These are phyloP conservation scores for Acacia pycnantha DNA, from an alignment of 331 rosid genomes.

Conservation along the genomic window DNA sequence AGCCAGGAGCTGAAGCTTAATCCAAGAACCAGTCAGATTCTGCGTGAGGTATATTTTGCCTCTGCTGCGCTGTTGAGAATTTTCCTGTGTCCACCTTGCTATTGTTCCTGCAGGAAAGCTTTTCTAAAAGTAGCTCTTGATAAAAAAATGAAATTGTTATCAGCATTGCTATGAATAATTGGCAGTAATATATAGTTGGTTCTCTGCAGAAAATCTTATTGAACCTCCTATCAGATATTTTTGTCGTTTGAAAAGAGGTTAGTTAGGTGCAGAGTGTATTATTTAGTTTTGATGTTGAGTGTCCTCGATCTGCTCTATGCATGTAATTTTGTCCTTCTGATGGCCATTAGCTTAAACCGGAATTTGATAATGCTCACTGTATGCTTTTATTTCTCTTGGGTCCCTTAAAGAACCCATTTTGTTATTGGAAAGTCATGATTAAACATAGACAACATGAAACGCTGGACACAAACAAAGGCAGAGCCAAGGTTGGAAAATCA, in stretches of 20 bases:
- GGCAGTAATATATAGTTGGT: slow-evolving; percentile 4
- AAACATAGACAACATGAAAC: not conserved
- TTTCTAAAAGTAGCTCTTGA: not conserved
- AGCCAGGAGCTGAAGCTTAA: slow-evolving; percentile 17
- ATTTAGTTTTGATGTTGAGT: slow-evolving; percentile 5
- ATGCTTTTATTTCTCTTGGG: not conserved
- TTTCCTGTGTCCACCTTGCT: slow-evolving; percentile 5
- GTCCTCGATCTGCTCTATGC: slow-evolving; percentile 1
- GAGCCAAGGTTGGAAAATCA: not conserved
- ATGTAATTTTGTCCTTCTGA: slow-evolving; percentile 18
- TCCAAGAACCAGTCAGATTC: not conserved
- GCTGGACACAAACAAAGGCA: not conserved
- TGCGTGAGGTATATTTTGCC: not conserved
- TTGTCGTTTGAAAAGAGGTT: slow-evolving; percentile 15
- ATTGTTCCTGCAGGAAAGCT: not conserved
- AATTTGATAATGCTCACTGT: not conserved
- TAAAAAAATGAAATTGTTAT: slow-evolving; percentile 14
- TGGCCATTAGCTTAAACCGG: not conserved
- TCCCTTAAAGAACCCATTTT: not conserved
- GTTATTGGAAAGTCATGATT: not conserved
- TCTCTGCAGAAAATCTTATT: slow-evolving; percentile 6
- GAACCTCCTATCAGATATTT: not conserved
- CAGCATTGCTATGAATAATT: slow-evolving; percentile 21
- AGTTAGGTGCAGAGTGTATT: not conserved
- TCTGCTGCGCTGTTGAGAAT: not conserved